These are phyloP conservation scores for Nymphaea thermarum DNA, from an alignment of 164 flowering plant species.

Conservation along the genomic window DNA sequence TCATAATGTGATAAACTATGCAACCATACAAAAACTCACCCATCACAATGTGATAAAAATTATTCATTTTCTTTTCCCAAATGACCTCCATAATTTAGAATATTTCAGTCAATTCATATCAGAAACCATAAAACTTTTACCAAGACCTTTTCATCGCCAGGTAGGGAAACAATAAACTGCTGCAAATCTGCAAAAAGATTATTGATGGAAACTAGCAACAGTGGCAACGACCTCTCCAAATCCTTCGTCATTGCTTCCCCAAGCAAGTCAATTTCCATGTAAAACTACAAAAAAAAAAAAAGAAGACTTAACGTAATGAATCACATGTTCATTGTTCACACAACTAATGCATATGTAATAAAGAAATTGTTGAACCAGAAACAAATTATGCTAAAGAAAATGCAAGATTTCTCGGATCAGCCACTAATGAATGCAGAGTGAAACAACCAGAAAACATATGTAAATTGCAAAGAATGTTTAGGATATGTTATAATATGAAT, in stretches of 20 bases:
- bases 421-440: not conserved
- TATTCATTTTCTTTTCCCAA: too few relatives aligned
- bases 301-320: not conserved
- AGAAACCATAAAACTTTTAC: not conserved
- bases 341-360: too few relatives aligned
- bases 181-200: conserved; percentile 58
- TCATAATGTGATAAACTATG: not conserved
- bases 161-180: conserved; percentile 38
- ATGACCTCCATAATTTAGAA: too few relatives aligned
- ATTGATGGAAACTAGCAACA: conserved; percentile 42
- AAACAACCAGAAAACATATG: not conserved
- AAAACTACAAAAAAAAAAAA: conserved; percentile 32
- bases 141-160: conserved; percentile 34
- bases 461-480: too few relatives aligned
- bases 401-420: too few relatives aligned
- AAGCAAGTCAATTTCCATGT: conserved; percentile 53
- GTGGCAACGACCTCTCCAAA: conserved; percentile 51
- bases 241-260: conserved; percentile 50
- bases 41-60: too few relatives aligned
- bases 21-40: too few relatives aligned
- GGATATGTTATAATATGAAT: too few relatives aligned
- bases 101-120: not conserved
- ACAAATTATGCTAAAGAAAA: too few relatives aligned
- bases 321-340: not conserved
- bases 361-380: too few relatives aligned